phyloP scores from a whole-genome alignment of 2,329 filamentous ascomycete genomes.

The Fusarium pininemorale region DNA sequence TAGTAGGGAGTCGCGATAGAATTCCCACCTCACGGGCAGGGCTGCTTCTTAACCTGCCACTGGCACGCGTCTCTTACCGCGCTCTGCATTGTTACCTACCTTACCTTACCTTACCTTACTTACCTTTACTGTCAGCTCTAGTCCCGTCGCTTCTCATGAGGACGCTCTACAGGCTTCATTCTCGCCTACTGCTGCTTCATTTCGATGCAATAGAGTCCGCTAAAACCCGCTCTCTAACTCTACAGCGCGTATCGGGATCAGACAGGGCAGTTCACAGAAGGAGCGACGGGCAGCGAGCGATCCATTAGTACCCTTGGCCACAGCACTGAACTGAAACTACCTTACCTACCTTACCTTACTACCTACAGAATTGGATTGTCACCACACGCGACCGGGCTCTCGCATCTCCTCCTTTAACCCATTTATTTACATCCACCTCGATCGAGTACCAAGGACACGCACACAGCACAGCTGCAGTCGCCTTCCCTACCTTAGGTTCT shows the following conservation, averaged over 20 bases:
- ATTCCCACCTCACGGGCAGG: slow-evolving; percentile 38
- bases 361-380: slow-evolving; percentile 13
- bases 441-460: slow-evolving; percentile 11
- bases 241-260: not conserved
- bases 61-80: slow-evolving; percentile 45
- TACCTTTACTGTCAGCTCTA: not conserved
- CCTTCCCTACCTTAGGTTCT: not conserved
- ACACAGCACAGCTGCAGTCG: not conserved
- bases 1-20: slow-evolving; percentile 42
- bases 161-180: slow-evolving; percentile 3
- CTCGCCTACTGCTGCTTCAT: slow-evolving; percentile 9
- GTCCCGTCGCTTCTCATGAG: slow-evolving; percentile 29
- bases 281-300: slow-evolving; percentile 9
- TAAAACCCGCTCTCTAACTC: not conserved
- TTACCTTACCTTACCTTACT: not conserved
- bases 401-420: slow-evolving; percentile 36
- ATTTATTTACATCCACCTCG: slow-evolving; percentile 35
- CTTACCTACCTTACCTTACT: not conserved
- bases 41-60: slow-evolving; percentile 38
- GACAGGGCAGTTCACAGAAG: not conserved
- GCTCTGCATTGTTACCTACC: slow-evolving; percentile 13
- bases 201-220: slow-evolving; percentile 10
- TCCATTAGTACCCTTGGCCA: slow-evolving; percentile 1
- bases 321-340: not conserved
- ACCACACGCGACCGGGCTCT: slow-evolving; percentile 36